A percentile compares a stretch with the other conserved stretches of the same genome.
phyloP scores from a whole-genome alignment of 352 stramenopile species.

The Globisporangium yorkense region DNA sequence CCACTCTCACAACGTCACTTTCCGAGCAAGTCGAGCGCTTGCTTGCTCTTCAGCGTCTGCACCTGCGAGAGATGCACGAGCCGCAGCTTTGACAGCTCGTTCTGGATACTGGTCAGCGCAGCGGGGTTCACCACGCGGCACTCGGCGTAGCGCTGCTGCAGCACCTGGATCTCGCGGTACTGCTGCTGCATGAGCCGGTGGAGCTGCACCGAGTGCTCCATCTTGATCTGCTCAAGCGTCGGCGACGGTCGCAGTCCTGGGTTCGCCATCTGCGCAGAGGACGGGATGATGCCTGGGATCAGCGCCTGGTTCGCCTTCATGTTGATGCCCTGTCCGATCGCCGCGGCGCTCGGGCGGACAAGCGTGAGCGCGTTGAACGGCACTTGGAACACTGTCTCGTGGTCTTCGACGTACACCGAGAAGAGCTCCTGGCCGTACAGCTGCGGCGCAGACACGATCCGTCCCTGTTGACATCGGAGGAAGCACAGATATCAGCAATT shows the following conservation, averaged over 20 bases:
- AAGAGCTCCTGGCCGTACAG: constrained; percentile 77
- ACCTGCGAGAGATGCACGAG: constrained; percentile 81
- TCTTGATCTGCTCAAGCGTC: constrained; percentile 66
- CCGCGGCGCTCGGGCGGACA: constrained; percentile 27
- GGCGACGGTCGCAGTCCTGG: constrained; percentile 15
- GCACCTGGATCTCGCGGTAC: constrained; percentile 81
- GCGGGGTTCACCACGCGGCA: constrained; percentile 63
- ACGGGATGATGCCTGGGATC: constrained; percentile 16
- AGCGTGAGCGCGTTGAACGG: constrained; percentile 73
- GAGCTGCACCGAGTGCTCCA: constrained; percentile 83
- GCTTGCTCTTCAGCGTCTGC: constrained; percentile 83
- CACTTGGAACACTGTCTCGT: constrained; percentile 76
- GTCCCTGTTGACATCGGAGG: constrained; percentile 18
- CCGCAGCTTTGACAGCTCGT: constrained; percentile 79
- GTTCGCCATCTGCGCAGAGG: constrained; percentile 17
- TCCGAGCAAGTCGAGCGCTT: constrained; percentile 64
- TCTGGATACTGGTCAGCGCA: constrained; percentile 73
- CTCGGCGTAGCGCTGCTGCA: constrained; percentile 83
- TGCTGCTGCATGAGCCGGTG: constrained; percentile 86
- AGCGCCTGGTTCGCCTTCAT: constrained; percentile 33
- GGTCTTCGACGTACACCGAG: constrained; percentile 80
- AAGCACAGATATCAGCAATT: background rate
- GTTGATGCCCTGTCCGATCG: constrained; percentile 26
- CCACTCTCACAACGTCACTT: constrained; percentile 25
- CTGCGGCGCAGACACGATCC: constrained; percentile 67